Percentiles rank a stretch among this genome's conserved stretches.
phyloP scores from a whole-genome alignment of 805 yeast genomes.

The Yueomyces sinensis region DNA sequence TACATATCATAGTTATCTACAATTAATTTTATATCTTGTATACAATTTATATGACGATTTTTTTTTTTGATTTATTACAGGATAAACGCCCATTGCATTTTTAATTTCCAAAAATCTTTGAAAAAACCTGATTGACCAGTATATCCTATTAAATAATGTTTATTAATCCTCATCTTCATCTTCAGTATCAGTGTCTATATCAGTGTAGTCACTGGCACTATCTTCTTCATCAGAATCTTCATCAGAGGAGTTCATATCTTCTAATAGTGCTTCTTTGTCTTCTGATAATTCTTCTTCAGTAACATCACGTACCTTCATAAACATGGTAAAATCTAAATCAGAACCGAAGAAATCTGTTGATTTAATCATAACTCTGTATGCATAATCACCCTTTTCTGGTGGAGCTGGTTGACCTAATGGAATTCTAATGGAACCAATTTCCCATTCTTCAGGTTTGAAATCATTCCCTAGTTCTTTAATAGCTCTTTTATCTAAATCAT shows the following conservation, averaged over 20 bases:
- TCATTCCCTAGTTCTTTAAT: constrained; percentile 22
- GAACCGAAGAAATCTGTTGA: constrained; percentile 71
- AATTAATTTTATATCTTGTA: too few species aligned
- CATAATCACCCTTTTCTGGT: constrained; percentile 45
- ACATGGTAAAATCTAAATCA: constrained; percentile 61
- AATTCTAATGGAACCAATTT: constrained; percentile 62
- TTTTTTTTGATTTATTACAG: neutral
- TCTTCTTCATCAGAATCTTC: constrained; percentile 49
- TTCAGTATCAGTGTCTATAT: constrained; percentile 26
- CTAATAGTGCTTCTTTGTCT: constrained; percentile 48
- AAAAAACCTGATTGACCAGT: neutral
- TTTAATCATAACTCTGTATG: constrained; percentile 57
- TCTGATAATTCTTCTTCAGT: constrained; percentile 28
- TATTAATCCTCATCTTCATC: constrained; percentile 18
- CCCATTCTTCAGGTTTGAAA: constrained; percentile 26
- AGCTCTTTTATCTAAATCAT: constrained; percentile 19
- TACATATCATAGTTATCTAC: too few species aligned
- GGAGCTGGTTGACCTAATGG: constrained; percentile 71
- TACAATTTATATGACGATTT: too few species aligned
- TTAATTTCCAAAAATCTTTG: neutral
- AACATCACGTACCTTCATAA: constrained; percentile 55
- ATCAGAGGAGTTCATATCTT: constrained; percentile 38
- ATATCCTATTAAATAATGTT: neutral
- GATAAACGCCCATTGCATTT: neutral
- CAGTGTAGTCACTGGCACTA: constrained; percentile 26